Evolutionary conservation across 306 rosid genomes (phyloP), one percentile per base, ranked within the genome.

Genomic region (Ormosia emarginata): DNA sequence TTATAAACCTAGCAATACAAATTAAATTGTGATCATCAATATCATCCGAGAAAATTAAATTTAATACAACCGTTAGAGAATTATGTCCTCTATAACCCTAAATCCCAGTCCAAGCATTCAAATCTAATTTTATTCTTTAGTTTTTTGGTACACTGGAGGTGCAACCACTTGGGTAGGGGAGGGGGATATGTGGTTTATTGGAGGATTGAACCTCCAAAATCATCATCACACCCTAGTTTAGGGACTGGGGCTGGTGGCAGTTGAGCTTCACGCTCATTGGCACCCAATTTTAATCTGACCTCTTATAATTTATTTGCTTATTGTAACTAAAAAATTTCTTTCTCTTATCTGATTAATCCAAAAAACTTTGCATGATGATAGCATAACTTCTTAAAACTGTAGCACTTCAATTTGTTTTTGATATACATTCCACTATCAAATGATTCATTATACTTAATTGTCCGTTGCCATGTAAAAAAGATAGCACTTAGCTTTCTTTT

Each of bases 1-100:
- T 24, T 79, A 94, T 63, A 79, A 94, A 94, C 94, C 98, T 94
- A 81, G 82, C 33, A 86, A 70, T 47, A 17, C 18, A 76, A 6
- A 74, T 43, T 30, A 44, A 79, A 43, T 34, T 41, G 9, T 3
- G 15, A 7, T n/a, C 13, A 29, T 78, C 49, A 78, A 68, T 63
- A 32, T 65, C 7, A 58, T 18, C 9, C 53, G 8, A 47, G 8
- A 61, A 57, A 37, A 36, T 7, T 3, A 61, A 57, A 37, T 24
- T 6, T 2, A 30, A 3, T 33, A 74, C 6, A 40, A 17, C 37
- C 2, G 24, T 39, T 2, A 41, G 14, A 74, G 7, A 17, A 57
- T 32, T 40, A 14, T 24, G 57, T 12, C 79, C 49, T 74, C 39
- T 6, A 18, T 40, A 39, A 39, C 13, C 67, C 67, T 39, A 17